phyloP scores from a whole-genome alignment of 2,329 filamentous ascomycete species.

The Paramyrothecium roridum region DNA sequence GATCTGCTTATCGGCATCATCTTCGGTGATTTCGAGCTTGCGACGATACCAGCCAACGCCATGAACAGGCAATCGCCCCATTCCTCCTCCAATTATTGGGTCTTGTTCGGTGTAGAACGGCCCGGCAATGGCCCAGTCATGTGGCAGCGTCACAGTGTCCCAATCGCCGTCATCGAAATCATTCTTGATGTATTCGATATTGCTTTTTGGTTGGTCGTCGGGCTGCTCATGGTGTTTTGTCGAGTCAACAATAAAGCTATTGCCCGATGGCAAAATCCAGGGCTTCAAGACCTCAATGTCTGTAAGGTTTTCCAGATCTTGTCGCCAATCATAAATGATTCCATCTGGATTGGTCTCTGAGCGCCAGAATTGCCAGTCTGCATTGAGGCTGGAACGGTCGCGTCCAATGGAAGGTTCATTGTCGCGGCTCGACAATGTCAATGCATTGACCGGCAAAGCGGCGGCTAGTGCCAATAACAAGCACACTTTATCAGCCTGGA shows the following conservation, averaged over 20 bases:
- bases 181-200: conserved; percentile 26
- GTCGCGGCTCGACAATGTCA: too few species aligned
- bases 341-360: conserved; percentile 31
- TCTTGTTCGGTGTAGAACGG: conserved; percentile 35
- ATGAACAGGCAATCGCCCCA: conserved; percentile 44
- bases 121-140: conserved; percentile 47
- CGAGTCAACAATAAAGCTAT: conserved; percentile 32
- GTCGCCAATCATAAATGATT: conserved; percentile 20
- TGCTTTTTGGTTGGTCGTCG: conserved; percentile 21
- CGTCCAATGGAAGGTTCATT: too few species aligned
- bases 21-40: conserved; percentile 25
- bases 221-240: conserved; percentile 23
- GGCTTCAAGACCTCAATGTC: conserved; percentile 24
- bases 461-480: too few species aligned
- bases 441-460: too few species aligned
- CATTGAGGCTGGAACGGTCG: background rate
- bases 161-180: conserved; percentile 37
- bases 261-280: conserved; percentile 38
- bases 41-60: conserved; percentile 53
- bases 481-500: too few species aligned
- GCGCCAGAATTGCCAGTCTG: conserved; percentile 34
- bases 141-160: conserved; percentile 38
- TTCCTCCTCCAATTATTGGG: conserved; percentile 31
- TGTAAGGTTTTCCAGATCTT: conserved; percentile 14
- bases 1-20: conserved; percentile 32